Conservation (phyloP, 164 flowering plant genomes). For the Stephania japonica region DNA sequence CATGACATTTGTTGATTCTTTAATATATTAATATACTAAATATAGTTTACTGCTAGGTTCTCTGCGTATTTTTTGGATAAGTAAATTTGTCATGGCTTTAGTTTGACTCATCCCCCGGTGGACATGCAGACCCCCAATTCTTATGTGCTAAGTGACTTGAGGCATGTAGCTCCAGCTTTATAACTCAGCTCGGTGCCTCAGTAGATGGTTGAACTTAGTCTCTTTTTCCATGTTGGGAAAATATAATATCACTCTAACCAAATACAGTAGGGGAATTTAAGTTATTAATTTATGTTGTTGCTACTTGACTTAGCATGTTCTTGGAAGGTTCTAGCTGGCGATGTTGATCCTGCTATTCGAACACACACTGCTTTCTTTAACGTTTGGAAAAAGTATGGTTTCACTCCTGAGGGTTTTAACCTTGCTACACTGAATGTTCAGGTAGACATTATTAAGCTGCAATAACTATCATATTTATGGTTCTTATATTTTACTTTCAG, state of each 20-base stretch:
- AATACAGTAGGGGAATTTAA: background rate
- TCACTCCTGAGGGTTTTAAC: conserved; percentile 98
- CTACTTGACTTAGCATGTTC: conserved; percentile 3
- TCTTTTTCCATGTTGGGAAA: no score
- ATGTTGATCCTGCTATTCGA: conserved; percentile 86
- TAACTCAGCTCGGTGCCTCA: no score
- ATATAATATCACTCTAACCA: background rate
- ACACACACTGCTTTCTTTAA: conserved; percentile 92
- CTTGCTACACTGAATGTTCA: conserved; percentile 90
- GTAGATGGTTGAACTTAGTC: no score
- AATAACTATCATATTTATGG: background rate
- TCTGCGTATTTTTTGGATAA: no score
- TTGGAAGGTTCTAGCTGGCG: conserved; percentile 93
- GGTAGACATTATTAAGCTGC: conserved; percentile 38
- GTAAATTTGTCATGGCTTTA: no score
- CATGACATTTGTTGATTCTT: no score
- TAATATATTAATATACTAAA: no score
- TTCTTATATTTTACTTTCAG: background rate
- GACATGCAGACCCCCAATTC: no score
- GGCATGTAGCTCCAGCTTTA: no score
- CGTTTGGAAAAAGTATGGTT: conserved; percentile 97
- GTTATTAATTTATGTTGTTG: background rate
- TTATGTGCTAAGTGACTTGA: no score
- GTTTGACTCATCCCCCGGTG: no score
- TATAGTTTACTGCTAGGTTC: no score